Conservation (phyloP, 1,284 basidiomycete species). For the Naganishia albida region DNA sequence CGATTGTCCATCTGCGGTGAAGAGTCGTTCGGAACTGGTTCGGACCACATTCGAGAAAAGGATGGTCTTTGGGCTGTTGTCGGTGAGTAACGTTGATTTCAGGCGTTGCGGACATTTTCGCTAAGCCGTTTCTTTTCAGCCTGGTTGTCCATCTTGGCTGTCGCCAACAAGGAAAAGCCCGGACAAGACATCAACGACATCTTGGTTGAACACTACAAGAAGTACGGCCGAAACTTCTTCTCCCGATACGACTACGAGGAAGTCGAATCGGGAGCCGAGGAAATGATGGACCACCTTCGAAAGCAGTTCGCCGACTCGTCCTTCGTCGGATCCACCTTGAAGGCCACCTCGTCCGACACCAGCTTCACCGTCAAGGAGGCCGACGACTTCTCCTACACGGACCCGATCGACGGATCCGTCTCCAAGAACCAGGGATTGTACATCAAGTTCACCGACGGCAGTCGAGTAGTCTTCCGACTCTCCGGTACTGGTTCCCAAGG, state of each 20-base stretch:
- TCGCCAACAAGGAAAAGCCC: slow-evolving; percentile 80
- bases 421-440: slow-evolving; percentile 96
- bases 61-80: slow-evolving; percentile 97
- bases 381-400: slow-evolving; percentile 92
- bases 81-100: slow-evolving; percentile 58
- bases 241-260: slow-evolving; percentile 98
- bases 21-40: slow-evolving; percentile 98
- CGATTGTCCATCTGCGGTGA: slow-evolving; percentile 96
- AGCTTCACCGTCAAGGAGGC: slow-evolving; percentile 77
- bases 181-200: slow-evolving; percentile 83
- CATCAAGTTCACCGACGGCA: slow-evolving; percentile 86
- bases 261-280: slow-evolving; percentile 84
- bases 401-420: slow-evolving; percentile 92
- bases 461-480: slow-evolving; percentile 90
- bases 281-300: slow-evolving; percentile 78
- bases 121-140: slow-evolving; percentile 58
- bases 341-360: slow-evolving; percentile 62
- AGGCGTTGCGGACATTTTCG: background rate
- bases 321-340: slow-evolving; percentile 68
- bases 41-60: slow-evolving; percentile 99
- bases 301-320: slow-evolving; percentile 66
- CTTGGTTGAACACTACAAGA: slow-evolving; percentile 80
- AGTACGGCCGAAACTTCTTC: slow-evolving; percentile 97
- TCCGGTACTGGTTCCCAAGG: slow-evolving; percentile 94
- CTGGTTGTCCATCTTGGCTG: slow-evolving; percentile 96